Percentiles rank a stretch among this genome's conserved stretches.
These are phyloP conservation scores for Globisporangium echinulatum DNA, from an alignment of 352 stramenopile species.

Conservation along the genomic window DNA sequence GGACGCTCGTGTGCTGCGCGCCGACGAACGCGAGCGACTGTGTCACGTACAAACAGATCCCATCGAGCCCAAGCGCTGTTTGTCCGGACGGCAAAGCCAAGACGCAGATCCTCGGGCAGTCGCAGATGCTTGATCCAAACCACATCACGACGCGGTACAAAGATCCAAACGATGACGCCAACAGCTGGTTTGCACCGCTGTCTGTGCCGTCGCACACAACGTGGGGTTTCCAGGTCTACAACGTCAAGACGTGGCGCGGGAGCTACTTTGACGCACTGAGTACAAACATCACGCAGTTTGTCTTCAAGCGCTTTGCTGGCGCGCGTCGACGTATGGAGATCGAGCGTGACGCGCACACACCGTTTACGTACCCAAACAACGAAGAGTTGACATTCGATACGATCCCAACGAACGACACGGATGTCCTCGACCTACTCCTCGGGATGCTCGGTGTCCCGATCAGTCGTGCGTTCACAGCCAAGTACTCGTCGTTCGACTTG, in stretches of 20 bases:
- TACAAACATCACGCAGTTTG: slow-evolving; percentile 89
- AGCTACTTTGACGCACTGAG: slow-evolving; percentile 93
- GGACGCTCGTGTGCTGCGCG: slow-evolving; percentile 88
- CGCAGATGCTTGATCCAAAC: slow-evolving; percentile 34
- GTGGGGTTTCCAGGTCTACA: slow-evolving; percentile 79
- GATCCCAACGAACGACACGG: slow-evolving; percentile 49
- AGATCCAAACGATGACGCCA: slow-evolving; percentile 85
- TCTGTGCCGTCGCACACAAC: slow-evolving; percentile 79
- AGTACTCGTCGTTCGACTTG: slow-evolving; percentile 71
- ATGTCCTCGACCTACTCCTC: slow-evolving; percentile 57
- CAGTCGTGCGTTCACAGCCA: slow-evolving; percentile 37
- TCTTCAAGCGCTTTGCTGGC: slow-evolving; percentile 68
- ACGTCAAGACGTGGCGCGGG: slow-evolving; percentile 90
- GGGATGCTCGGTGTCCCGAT: slow-evolving; percentile 62
- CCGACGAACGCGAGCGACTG: slow-evolving; percentile 50
- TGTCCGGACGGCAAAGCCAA: slow-evolving; percentile 54
- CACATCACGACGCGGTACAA: slow-evolving; percentile 88
- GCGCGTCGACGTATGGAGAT: slow-evolving; percentile 41
- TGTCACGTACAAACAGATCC: slow-evolving; percentile 35
- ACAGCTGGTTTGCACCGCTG: slow-evolving; percentile 84
- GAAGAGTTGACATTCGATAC: slow-evolving; percentile 27
- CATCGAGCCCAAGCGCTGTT: slow-evolving; percentile 19
- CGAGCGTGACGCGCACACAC: slow-evolving; percentile 22
- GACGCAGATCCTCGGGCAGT: slow-evolving; percentile 58
- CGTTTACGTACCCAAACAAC: slow-evolving; percentile 48